These are phyloP conservation scores for Boeremia lycopersici DNA, from an alignment of 2,329 filamentous ascomycete species.

Conservation along the genomic window DNA sequence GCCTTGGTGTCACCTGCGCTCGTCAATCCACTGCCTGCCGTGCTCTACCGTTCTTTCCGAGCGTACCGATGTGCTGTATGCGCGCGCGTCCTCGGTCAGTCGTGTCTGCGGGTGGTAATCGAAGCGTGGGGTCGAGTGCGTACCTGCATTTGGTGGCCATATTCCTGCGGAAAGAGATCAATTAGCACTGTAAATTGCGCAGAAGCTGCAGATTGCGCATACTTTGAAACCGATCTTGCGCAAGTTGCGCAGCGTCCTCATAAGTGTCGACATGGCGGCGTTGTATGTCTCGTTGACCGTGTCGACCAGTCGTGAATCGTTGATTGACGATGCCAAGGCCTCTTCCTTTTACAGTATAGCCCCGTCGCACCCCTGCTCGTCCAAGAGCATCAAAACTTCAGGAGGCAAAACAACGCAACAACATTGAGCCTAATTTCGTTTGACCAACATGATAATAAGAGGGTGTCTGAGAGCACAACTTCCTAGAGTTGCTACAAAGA, in stretches of 20 bases:
- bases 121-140: conserved; percentile 47
- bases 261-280: conserved; percentile 84
- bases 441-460: conserved; percentile 44
- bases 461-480: conserved; percentile 33
- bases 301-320: conserved; percentile 25
- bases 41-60: neutral
- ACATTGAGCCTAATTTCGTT: neutral
- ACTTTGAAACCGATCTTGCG: conserved; percentile 90
- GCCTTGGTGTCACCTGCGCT: conserved; percentile 89
- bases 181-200: conserved; percentile 37
- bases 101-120: conserved; percentile 22
- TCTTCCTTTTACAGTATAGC: conserved; percentile 17
- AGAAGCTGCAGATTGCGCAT: conserved; percentile 32
- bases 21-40: conserved; percentile 32
- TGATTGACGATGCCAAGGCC: conserved; percentile 35
- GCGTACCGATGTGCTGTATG: conserved; percentile 48
- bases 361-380: conserved; percentile 13
- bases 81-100: conserved; percentile 33
- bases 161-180: conserved; percentile 66
- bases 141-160: conserved; percentile 91
- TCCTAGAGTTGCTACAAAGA: conserved; percentile 25
- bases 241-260: conserved; percentile 84
- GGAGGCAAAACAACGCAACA: conserved; percentile 13
- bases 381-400: conserved; percentile 36
- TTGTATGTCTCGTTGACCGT: conserved; percentile 24